Percentiles rank a stretch among this genome's conserved stretches.
Evolutionary conservation across 176 grass and related monocot species (phyloP).

Genomic region (Carex pumila): DNA sequence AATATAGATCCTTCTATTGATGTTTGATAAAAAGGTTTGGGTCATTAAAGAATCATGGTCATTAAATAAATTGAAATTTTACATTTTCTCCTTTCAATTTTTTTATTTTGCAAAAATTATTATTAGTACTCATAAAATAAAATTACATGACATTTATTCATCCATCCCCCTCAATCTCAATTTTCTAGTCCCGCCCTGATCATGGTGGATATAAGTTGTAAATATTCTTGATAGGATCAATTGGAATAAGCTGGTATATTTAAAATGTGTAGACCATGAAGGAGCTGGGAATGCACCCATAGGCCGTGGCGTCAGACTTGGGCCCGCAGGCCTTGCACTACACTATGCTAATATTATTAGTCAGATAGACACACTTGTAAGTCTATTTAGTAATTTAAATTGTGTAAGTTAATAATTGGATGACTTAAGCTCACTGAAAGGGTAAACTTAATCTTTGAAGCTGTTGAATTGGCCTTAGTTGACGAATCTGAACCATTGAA

Average conservation of each 20-base stretch:
- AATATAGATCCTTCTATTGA: constrained; percentile 7
- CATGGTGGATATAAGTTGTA: not conserved
- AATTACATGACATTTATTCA: no score
- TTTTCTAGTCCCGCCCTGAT: no score
- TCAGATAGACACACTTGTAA: constrained; percentile 93
- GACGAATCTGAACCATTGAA: not conserved
- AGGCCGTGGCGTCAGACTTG: constrained; percentile 66
- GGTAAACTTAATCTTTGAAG: constrained; percentile 11
- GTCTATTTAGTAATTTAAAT: constrained; percentile 26
- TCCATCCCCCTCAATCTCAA: no score
- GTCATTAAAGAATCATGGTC: not conserved
- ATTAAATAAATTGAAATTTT: no score
- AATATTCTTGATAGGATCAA: constrained; percentile 13
- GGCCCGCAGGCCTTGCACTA: constrained; percentile 83
- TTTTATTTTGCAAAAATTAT: no score
- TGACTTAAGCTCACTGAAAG: not conserved
- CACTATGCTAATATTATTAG: constrained; percentile 99
- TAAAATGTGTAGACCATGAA: constrained; percentile 62
- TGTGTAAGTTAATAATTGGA: constrained; percentile 4
- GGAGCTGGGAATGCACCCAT: constrained; percentile 38
- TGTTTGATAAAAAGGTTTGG: not conserved
- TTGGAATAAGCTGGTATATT: constrained; percentile 22
- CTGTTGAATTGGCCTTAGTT: constrained; percentile 9
- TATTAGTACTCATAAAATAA: no score
- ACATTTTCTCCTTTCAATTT: no score